phyloP scores from a whole-genome alignment of 495 filamentous ascomycete genomes.

The Daldinia decipiens region DNA sequence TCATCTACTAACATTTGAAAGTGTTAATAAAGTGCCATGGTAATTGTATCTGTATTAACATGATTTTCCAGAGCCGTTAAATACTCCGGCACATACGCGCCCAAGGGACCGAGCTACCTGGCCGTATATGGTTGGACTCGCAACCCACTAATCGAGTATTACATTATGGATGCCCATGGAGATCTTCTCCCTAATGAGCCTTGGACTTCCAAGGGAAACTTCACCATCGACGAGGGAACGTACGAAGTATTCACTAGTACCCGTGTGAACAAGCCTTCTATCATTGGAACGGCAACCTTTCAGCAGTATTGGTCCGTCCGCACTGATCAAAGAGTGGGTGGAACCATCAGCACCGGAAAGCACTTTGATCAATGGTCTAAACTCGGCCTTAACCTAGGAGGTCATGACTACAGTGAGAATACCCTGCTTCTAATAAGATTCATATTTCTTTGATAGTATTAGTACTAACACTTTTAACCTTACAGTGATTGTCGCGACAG shows the following conservation, averaged over 20 bases:
- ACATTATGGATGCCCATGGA: slow-evolving; percentile 70
- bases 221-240: slow-evolving; percentile 63
- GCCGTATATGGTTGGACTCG: slow-evolving; percentile 73
- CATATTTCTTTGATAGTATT: too few species aligned
- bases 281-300: slow-evolving; percentile 69
- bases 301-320: slow-evolving; percentile 72
- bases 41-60: slow-evolving; percentile 13
- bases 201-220: slow-evolving; percentile 63
- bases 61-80: slow-evolving; percentile 57
- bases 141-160: slow-evolving; percentile 72
- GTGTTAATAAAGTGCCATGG: neutral
- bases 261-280: slow-evolving; percentile 68
- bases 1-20: neutral
- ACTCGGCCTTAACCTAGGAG: slow-evolving; percentile 60
- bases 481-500: slow-evolving; percentile 64
- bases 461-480: slow-evolving; percentile 1
- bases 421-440: neutral
- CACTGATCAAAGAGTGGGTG: slow-evolving; percentile 61
- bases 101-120: slow-evolving; percentile 69
- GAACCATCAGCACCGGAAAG: slow-evolving; percentile 59
- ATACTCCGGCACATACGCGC: slow-evolving; percentile 65
- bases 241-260: slow-evolving; percentile 67
- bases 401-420: slow-evolving; percentile 59
- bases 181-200: slow-evolving; percentile 63
- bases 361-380: slow-evolving; percentile 69